These are phyloP conservation scores for Tetrapisispora arboricola DNA, from an alignment of 805 yeast genomes.

Conservation along the genomic window DNA sequence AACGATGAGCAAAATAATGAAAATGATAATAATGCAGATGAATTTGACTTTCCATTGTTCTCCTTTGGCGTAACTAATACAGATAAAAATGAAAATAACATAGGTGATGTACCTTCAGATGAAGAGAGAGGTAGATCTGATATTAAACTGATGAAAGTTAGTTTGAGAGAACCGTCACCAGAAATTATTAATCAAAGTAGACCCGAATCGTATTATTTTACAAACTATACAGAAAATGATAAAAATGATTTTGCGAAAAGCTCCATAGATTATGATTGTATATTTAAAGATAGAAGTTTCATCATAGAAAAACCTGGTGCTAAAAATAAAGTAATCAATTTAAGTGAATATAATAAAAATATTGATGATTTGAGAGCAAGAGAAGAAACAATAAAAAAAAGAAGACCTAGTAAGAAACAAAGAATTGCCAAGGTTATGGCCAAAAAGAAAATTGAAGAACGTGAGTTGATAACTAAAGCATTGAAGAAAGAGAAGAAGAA, in stretches of 20 bases:
- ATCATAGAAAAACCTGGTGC: conserved; percentile 6
- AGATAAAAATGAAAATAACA: background rate
- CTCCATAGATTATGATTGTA: conserved; percentile 14
- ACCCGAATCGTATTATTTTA: conserved; percentile 19
- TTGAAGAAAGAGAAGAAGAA: conserved; percentile 24
- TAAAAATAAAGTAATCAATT: conserved; percentile 11
- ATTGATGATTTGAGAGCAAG: conserved; percentile 9
- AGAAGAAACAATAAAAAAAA: conserved; percentile 10
- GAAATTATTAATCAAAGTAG: conserved; percentile 15
- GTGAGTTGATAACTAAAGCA: conserved; percentile 16
- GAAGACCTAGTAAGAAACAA: conserved; percentile 28
- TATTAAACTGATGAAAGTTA: conserved; percentile 19
- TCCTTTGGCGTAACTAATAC: conserved; percentile 9
- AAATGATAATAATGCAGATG: conserved; percentile 11
- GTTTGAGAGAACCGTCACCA: conserved; percentile 16
- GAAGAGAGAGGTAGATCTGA: conserved; percentile 6
- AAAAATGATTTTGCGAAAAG: conserved; percentile 8
- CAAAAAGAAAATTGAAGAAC: conserved; percentile 13
- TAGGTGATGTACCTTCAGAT: background rate
- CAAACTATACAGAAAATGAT: conserved; percentile 9
- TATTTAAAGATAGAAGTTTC: conserved; percentile 9
- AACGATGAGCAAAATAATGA: conserved; percentile 1
- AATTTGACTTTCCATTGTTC: conserved; percentile 25
- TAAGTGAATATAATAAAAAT: conserved; percentile 11
- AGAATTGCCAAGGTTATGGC: conserved; percentile 22